A percentile compares a stretch with the other conserved stretches of the same genome.
Conservation (phyloP, 2,329 filamentous ascomycete genomes). For the Microascus cirrosus region DNA sequence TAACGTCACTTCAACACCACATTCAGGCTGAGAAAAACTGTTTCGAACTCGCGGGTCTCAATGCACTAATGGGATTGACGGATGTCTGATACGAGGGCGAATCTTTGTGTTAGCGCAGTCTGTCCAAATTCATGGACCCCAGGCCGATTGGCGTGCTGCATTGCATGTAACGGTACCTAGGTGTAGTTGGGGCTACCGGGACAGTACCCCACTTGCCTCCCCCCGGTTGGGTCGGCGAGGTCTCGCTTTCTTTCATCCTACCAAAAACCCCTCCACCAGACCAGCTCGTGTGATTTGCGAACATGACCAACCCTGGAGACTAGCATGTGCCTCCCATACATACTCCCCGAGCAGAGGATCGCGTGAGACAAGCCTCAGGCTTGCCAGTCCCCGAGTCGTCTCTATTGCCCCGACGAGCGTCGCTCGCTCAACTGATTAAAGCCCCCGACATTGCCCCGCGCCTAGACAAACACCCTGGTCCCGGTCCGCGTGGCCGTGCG, state of each 20-base stretch:
- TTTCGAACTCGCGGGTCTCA: not conserved
- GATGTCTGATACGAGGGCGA: not conserved
- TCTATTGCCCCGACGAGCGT: not conserved
- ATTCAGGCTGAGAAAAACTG: not conserved
- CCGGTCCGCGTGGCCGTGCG: not conserved
- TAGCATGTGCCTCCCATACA: not conserved
- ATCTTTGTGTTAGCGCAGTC: not conserved
- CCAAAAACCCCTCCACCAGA: not conserved
- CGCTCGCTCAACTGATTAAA: not conserved
- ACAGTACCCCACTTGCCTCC: not conserved
- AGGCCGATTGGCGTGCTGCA: not conserved
- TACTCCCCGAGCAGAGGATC: not conserved
- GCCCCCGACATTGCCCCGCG: not conserved
- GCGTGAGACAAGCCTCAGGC: not conserved
- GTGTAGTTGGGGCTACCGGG: not conserved
- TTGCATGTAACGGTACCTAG: not conserved
- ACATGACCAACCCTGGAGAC: not conserved
- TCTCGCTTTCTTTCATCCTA: not conserved
- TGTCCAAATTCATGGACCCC: too few species aligned
- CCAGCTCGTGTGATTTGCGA: not conserved
- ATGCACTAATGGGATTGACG: too few species aligned
- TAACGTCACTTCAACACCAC: not conserved
- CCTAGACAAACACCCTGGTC: not conserved
- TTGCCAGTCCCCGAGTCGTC: not conserved
- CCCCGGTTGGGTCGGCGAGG: not conserved